These are phyloP conservation scores for Agrostemma githago DNA, from an alignment of 148 eudicot genomes.

Conservation along the genomic window DNA sequence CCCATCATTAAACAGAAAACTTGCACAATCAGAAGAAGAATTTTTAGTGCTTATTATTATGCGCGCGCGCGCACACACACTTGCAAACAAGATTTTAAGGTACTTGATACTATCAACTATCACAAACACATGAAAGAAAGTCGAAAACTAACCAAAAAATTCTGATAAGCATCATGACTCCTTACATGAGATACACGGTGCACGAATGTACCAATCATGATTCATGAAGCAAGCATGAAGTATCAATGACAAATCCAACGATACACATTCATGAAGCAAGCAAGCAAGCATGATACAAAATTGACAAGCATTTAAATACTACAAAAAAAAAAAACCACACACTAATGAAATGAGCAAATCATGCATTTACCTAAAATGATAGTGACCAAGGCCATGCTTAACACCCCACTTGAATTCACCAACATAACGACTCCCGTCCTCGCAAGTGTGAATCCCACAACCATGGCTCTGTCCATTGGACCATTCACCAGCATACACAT, in stretches of 20 bases:
- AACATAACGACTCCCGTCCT: conserved; percentile 89
- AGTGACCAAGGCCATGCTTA: conserved; percentile 94
- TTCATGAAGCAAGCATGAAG: neutral
- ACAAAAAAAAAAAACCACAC: neutral
- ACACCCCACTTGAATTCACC: conserved; percentile 99
- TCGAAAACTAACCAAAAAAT: neutral
- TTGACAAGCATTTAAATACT: neutral
- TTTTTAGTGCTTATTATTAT: neutral
- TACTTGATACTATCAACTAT: neutral
- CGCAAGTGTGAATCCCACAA: conserved; percentile 89
- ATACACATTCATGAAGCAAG: neutral
- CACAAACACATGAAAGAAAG: conserved; percentile 11
- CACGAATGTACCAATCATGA: neutral
- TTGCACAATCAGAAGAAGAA: neutral
- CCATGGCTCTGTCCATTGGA: conserved; percentile 96
- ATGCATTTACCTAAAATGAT: conserved; percentile 72
- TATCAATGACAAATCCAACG: neutral
- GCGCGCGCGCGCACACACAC: neutral
- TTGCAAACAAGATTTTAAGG: neutral
- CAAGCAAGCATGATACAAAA: neutral
- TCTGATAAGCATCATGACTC: neutral
- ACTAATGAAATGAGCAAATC: conserved; percentile 1
- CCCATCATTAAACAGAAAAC: neutral
- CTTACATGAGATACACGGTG: neutral
- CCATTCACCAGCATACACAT: conserved; percentile 96